These are phyloP conservation scores for Leccinellum rugosiceps DNA, from an alignment of 768 basidiomycete species.

Conservation along the genomic window DNA sequence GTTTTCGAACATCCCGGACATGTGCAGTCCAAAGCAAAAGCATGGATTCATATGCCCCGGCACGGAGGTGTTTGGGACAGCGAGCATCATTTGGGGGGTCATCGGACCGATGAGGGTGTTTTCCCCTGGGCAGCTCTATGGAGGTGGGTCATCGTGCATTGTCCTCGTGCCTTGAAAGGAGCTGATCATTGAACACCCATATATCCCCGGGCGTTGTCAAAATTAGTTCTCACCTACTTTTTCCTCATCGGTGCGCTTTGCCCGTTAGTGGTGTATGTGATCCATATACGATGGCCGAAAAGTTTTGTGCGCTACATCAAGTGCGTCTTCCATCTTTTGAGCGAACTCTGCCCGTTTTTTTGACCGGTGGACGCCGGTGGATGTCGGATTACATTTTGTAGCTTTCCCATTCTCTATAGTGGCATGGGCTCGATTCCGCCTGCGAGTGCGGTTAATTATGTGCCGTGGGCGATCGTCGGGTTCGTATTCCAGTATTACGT, in stretches of 20 bases:
- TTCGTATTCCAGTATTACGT: slow-evolving; percentile 65
- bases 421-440: slow-evolving; percentile 47
- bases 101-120: slow-evolving; percentile 76
- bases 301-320: slow-evolving; percentile 61
- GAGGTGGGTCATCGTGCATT: slow-evolving; percentile 26
- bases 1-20: slow-evolving; percentile 40
- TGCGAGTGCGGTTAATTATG: slow-evolving; percentile 62
- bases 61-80: slow-evolving; percentile 75
- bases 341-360: neutral
- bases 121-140: slow-evolving; percentile 61
- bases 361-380: neutral
- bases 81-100: slow-evolving; percentile 78
- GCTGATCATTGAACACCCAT: neutral
- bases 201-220: slow-evolving; percentile 7
- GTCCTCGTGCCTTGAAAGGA: neutral
- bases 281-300: slow-evolving; percentile 60
- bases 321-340: slow-evolving; percentile 33
- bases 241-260: slow-evolving; percentile 73
- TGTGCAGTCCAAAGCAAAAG: slow-evolving; percentile 28
- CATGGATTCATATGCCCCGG: slow-evolving; percentile 67
- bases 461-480: slow-evolving; percentile 62
- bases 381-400: neutral
- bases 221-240: slow-evolving; percentile 54
- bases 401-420: neutral
- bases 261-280: slow-evolving; percentile 53